Evolutionary conservation across 1,284 basidiomycete genomes (phyloP).

Genomic region (Trichosporon faecale): DNA sequence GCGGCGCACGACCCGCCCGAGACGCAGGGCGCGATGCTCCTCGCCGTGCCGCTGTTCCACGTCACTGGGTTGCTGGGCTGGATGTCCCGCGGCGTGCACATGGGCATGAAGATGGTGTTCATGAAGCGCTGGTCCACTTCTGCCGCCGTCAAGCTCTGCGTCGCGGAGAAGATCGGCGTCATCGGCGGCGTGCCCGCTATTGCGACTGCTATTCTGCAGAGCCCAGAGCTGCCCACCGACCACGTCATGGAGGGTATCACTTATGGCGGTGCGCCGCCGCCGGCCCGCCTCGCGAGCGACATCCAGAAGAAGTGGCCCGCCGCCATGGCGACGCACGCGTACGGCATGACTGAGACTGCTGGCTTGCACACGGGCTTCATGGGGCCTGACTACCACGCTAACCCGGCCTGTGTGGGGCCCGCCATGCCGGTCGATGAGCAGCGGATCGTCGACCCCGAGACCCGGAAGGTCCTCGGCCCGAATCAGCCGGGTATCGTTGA

Average conservation of each 20-base stretch:
- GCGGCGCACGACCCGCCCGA: slow-evolving; percentile 24
- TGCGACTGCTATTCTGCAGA: slow-evolving; percentile 38
- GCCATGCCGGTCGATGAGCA: slow-evolving; percentile 38
- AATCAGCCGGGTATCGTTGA: slow-evolving; percentile 35
- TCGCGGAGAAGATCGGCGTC: slow-evolving; percentile 33
- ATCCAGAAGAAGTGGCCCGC: slow-evolving; percentile 40
- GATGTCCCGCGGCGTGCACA: slow-evolving; percentile 40
- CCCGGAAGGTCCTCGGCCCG: slow-evolving; percentile 22
- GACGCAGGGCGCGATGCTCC: slow-evolving; percentile 32
- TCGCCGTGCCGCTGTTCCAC: slow-evolving; percentile 49
- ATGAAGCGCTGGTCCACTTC: slow-evolving; percentile 38
- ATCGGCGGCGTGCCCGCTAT: slow-evolving; percentile 49
- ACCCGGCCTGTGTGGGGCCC: slow-evolving; percentile 28
- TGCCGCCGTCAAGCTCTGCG: slow-evolving; percentile 37
- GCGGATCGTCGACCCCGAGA: slow-evolving; percentile 38
- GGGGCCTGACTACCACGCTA: slow-evolving; percentile 38
- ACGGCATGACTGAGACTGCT: slow-evolving; percentile 48
- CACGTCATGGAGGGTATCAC: slow-evolving; percentile 38
- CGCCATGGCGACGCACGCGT: slow-evolving; percentile 33
- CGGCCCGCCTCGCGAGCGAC: slow-evolving; percentile 37
- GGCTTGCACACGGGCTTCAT: slow-evolving; percentile 40
- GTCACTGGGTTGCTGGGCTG: slow-evolving; percentile 46
- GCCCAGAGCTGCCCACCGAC: slow-evolving; percentile 31
- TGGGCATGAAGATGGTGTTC: slow-evolving; percentile 42
- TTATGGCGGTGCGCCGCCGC: slow-evolving; percentile 46